These are phyloP conservation scores for Breynia disticha DNA, from an alignment of 441 rosid genomes.

Conservation along the genomic window DNA sequence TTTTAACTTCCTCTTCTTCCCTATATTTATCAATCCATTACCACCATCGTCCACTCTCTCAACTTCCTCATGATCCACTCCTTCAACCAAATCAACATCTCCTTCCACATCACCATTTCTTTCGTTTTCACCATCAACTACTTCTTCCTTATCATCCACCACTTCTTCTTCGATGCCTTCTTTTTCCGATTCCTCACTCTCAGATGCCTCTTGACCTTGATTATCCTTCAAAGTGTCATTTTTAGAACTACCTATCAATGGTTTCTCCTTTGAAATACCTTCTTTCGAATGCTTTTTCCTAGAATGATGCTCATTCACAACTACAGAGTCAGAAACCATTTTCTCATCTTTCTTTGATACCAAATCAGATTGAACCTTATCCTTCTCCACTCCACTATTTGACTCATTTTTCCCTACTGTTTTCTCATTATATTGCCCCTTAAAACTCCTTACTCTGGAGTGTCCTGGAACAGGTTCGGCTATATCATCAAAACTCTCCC, in stretches of 20 bases:
- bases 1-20: constrained; percentile 54
- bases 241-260: constrained; percentile 19
- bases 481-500: constrained; percentile 85
- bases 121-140: constrained; percentile 29
- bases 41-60: constrained; percentile 40
- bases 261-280: constrained; percentile 26
- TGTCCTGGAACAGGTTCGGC: constrained; percentile 59
- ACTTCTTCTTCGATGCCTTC: constrained; percentile 43
- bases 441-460: constrained; percentile 19
- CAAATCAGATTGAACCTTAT: constrained; percentile 29
- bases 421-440: constrained; percentile 12
- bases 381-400: constrained; percentile 23
- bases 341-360: constrained; percentile 28
- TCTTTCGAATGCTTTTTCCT: constrained; percentile 31
- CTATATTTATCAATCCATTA: constrained; percentile 19
- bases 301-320: constrained; percentile 36
- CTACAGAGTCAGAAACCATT: constrained; percentile 24
- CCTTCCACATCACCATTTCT: constrained; percentile 30
- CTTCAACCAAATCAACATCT: constrained; percentile 35
- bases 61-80: constrained; percentile 34
- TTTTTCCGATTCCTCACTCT: constrained; percentile 31
- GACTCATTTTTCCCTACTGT: constrained; percentile 21
- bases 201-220: constrained; percentile 32
- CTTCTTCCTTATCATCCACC: constrained; percentile 48
- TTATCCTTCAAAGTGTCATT: constrained; percentile 30